Base-by-base conservation (phyloP, 257 asterid genomes). In the Ilex asprella region DNA sequence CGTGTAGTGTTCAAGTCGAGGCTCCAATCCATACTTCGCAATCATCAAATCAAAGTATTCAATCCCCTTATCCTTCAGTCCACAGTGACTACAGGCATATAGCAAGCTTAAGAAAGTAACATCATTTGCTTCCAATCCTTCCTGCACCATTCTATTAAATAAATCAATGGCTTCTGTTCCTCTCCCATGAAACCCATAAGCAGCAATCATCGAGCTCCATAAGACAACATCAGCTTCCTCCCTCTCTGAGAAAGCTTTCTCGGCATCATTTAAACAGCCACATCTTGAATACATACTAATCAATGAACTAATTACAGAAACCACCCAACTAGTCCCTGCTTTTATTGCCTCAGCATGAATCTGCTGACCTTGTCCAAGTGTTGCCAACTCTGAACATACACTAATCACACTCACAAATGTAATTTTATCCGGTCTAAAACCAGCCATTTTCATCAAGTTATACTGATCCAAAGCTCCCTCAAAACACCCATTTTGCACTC, bases 131-230 rank as follows among this genome's bases (percentile, higher is more conserved):
- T 21, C 27, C 27, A 21, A 21, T 21, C 27, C 27, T 21, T 21
- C 27, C 27, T 70, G 62, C 16, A 64, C 78, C 2, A 89, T 84
- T 68, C 73, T 57, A 6, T 59, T n/a, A 55, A 89, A 81, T 69
- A 89, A 30, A 13, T 66, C 61, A 56, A 86, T 75, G 0, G 67
- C 89, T 66, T 83, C 78, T 1, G 68, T 63, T 60, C 72, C 81
- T 30, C 63, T 72, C 1, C 97, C 91, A 44, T 81, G 86, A 3
- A 69, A 81, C 13, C 87, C 94, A 70, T 86, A 75, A 43, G 95
- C 94, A 14, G 77, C 59, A 63, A 89, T 75, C 97, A 89, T 79
- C 0, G 97, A 76, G 55, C 86, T 86, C 97, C 97, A 89, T 52
- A 85, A 70, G 0, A 89, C 84, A 16, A 56, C 41, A 2, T 73